Conservation (phyloP, 2,329 filamentous ascomycete genomes). For the Alternaria alternata region DNA sequence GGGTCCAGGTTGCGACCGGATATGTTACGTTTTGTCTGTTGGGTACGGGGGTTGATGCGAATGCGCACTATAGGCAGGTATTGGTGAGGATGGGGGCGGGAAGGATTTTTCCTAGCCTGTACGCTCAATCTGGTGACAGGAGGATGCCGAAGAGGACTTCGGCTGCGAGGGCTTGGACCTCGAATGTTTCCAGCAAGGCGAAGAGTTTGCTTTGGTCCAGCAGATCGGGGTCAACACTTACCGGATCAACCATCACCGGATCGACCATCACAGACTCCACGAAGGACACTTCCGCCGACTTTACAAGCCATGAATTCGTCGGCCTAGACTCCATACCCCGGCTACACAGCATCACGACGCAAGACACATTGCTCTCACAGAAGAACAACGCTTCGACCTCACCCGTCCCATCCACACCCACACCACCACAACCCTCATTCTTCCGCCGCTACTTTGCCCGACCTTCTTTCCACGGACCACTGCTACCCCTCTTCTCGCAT, state of each 20-base stretch:
- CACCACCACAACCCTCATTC: slow-evolving; percentile 15
- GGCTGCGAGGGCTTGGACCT: slow-evolving; percentile 27
- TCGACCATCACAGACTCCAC: slow-evolving; percentile 22
- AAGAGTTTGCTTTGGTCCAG: slow-evolving; percentile 33
- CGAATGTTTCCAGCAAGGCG: slow-evolving; percentile 31
- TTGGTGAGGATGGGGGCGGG: slow-evolving; percentile 38
- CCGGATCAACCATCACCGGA: slow-evolving; percentile 20
- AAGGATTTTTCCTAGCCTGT: slow-evolving; percentile 41
- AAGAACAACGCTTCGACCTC: not conserved
- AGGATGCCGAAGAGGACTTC: slow-evolving; percentile 23
- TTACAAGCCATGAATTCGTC: slow-evolving; percentile 25
- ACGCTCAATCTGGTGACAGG: slow-evolving; percentile 24
- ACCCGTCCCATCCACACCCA: not conserved
- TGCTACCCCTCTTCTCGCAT: slow-evolving; percentile 33
- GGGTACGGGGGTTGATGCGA: slow-evolving; percentile 69
- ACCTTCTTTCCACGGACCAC: not conserved
- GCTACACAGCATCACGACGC: slow-evolving; percentile 19
- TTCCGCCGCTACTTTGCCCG: slow-evolving; percentile 32
- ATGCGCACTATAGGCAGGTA: slow-evolving; percentile 40
- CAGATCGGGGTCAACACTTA: slow-evolving; percentile 25
- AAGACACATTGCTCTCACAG: slow-evolving; percentile 9
- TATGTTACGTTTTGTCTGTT: slow-evolving; percentile 70
- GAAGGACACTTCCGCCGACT: slow-evolving; percentile 13
- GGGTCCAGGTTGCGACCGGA: slow-evolving; percentile 63
- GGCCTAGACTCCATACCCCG: not conserved